Evolutionary conservation across 78 protist genomes (phyloP).

Genomic region (Isochrysis galbana): DNA sequence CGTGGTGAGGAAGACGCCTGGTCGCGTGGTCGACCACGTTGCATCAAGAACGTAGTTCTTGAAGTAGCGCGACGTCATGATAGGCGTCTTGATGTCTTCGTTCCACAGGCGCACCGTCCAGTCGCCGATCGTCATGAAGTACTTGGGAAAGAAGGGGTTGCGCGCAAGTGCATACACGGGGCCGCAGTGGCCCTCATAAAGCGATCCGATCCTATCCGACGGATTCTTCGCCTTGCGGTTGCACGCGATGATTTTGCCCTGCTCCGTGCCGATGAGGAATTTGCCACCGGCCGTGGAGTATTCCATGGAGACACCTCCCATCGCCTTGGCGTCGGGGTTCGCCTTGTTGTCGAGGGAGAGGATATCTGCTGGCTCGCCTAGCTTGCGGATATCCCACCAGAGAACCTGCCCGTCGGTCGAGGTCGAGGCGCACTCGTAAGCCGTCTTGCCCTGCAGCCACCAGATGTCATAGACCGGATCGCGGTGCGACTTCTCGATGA

Average conservation of each 20-base stretch:
- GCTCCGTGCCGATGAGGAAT: slow-evolving; percentile 86
- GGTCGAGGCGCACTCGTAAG: slow-evolving; percentile 64
- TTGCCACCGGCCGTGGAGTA: slow-evolving; percentile 36
- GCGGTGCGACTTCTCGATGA: slow-evolving; percentile 74
- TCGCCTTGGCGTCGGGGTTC: neutral
- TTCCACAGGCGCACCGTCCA: slow-evolving; percentile 80
- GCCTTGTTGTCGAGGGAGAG: slow-evolving; percentile 41
- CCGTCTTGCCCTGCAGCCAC: slow-evolving; percentile 78
- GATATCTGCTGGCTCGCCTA: slow-evolving; percentile 59
- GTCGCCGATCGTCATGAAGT: slow-evolving; percentile 84
- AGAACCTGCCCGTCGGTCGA: slow-evolving; percentile 76
- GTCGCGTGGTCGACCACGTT: slow-evolving; percentile 75
- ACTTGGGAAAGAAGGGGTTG: slow-evolving; percentile 65
- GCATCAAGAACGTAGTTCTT: slow-evolving; percentile 68
- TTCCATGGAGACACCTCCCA: slow-evolving; percentile 38
- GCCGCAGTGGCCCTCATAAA: slow-evolving; percentile 80
- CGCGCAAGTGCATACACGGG: slow-evolving; percentile 78
- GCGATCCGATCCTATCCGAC: slow-evolving; percentile 53
- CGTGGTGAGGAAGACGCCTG: slow-evolving; percentile 71
- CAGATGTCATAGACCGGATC: slow-evolving; percentile 76
- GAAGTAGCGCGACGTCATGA: slow-evolving; percentile 68
- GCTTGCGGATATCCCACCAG: slow-evolving; percentile 81
- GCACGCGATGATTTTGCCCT: slow-evolving; percentile 66
- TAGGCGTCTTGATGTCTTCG: slow-evolving; percentile 65
- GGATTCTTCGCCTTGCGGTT: slow-evolving; percentile 69